Evolutionary conservation across 2,329 filamentous ascomycete genomes (phyloP), one percentile per base, ranked within the genome.

Genomic region (Aspergillus arachidicola): DNA sequence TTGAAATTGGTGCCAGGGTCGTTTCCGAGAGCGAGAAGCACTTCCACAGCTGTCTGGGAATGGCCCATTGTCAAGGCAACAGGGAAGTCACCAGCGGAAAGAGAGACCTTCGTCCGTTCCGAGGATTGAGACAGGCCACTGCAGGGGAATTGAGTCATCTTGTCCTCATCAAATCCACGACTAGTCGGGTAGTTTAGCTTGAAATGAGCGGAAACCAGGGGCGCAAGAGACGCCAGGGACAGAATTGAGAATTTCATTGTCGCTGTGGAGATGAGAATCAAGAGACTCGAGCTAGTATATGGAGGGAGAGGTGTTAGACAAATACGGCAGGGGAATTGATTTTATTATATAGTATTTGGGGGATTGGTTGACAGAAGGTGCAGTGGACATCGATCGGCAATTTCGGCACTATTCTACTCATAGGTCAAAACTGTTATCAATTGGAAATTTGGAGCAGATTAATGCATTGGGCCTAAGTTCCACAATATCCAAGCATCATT

Each of bases 1-100:
- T 90, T 92, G 83, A 89, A 93, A 76, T 86, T 87, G 71, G 82
- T 83, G 53, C 80, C 81, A 1, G 83, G 82, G 60, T 85, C 75
- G 58, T 79, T 79, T 43, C 85, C 85, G 19, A 87, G 72, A 32
- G 81, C 82, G 57, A 88, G 72, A 41, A 86, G 81, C 41, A 87
- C 79, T 62, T 83, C 81, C n/a, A 86, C 69, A 53, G 83, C 82
- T 34, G 83, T 80, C 65, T 82, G 79, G 14, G 81, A 77, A 70
- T 87, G 85, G 62, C 83, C 82, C 73, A 86, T 78, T 41, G 81
- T 77, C 61, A 87, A 67, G 60, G 83, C 80, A 48, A 88, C 76
- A 10, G 85, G 82, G 56, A 83, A 81, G 26, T 78, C 80, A 30
- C 77, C 79, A 28, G 83, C 71, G 0, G 82, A 81, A 36, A 85